Conservation (phyloP, 192 early-diverging fungal genomes). For the Podila clonocystis region DNA sequence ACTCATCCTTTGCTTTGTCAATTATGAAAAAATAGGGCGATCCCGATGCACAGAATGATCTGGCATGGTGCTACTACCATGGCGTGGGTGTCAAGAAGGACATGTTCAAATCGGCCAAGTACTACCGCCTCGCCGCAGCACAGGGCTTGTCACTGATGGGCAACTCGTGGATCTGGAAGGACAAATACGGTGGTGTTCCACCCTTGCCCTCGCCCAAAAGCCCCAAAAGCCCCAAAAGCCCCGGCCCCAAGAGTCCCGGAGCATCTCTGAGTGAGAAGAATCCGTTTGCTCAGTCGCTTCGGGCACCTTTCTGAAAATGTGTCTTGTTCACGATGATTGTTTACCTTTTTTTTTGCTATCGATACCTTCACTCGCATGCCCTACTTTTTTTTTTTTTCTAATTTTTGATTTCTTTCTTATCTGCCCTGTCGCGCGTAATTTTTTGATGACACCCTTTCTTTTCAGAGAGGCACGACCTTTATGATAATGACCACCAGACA, state of each 20-base stretch:
- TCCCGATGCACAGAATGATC: slow-evolving; percentile 79
- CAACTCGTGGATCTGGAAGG: slow-evolving; percentile 86
- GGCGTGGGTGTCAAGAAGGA: slow-evolving; percentile 85
- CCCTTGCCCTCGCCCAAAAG: slow-evolving; percentile 1
- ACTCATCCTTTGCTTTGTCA: background rate
- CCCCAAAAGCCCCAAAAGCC: background rate
- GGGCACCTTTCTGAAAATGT: too few relatives aligned
- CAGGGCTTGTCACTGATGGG: slow-evolving; percentile 76
- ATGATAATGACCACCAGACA: too few relatives aligned
- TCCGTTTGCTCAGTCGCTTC: too few relatives aligned
- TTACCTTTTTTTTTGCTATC: too few relatives aligned
- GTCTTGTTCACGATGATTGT: too few relatives aligned
- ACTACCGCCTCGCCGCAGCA: slow-evolving; percentile 76
- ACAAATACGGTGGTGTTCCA: slow-evolving; percentile 69
- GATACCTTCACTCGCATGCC: too few relatives aligned
- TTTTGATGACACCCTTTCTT: too few relatives aligned
- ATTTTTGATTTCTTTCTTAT: too few relatives aligned
- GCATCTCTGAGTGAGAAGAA: too few relatives aligned
- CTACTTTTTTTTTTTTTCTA: too few relatives aligned
- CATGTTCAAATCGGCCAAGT: slow-evolving; percentile 75
- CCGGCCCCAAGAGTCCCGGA: background rate
- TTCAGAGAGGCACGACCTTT: too few relatives aligned
- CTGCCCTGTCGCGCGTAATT: too few relatives aligned
- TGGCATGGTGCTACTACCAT: slow-evolving; percentile 78
- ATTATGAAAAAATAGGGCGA: slow-evolving; percentile 59